Conservation (phyloP, 768 basidiomycete genomes). For the Rhodotorula kratochvilovae region DNA sequence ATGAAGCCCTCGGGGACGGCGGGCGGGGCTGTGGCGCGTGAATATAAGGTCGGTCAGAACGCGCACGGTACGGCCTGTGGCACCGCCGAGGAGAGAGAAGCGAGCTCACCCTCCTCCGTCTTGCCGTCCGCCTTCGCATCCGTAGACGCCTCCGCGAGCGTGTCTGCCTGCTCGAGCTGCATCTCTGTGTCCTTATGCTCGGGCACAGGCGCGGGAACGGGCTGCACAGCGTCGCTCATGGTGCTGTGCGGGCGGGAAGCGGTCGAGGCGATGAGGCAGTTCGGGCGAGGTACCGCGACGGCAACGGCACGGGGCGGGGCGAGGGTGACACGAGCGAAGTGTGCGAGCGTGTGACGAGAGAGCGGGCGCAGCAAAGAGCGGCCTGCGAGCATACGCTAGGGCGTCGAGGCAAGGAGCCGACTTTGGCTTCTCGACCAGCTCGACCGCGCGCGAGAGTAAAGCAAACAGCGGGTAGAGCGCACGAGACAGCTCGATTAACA, state of each 20-base stretch:
- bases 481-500: too few species aligned
- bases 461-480: too few species aligned
- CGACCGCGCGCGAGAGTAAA: too few species aligned
- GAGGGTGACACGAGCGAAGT: neutral
- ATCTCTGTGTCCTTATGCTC: conserved; percentile 1
- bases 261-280: neutral
- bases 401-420: neutral
- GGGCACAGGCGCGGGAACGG: neutral
- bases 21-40: neutral
- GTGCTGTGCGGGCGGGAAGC: neutral
- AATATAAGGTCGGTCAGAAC: neutral
- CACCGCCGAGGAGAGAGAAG: neutral
- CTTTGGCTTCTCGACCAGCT: neutral
- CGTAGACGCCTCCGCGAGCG: neutral
- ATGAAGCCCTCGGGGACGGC: conserved; percentile 26
- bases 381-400: neutral
- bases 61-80: neutral
- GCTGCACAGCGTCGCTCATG: neutral
- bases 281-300: too few species aligned
- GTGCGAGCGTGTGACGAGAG: neutral
- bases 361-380: neutral
- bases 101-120: neutral
- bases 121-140: too few species aligned
- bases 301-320: neutral
- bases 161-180: neutral